Percentiles rank a stretch among this genome's conserved stretches.
Evolutionary conservation across 2,329 filamentous ascomycete genomes (phyloP).

Genomic region (Penicillium decumbens): DNA sequence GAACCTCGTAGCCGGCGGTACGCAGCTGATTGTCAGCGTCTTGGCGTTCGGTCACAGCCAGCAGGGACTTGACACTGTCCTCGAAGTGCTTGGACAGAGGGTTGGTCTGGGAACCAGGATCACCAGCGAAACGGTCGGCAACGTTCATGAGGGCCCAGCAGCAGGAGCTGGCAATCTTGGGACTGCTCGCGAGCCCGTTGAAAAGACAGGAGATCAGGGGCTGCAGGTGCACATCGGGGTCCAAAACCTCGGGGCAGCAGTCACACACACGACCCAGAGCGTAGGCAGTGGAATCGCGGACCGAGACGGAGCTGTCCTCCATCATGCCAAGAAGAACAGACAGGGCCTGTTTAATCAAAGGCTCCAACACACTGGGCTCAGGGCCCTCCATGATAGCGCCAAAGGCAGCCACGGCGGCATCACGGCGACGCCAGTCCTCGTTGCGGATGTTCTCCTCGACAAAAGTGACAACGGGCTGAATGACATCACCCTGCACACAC

Average conservation of each 20-base stretch:
- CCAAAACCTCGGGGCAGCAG: slow-evolving; percentile 84
- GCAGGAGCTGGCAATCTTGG: slow-evolving; percentile 97
- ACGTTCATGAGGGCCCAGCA: slow-evolving; percentile 99
- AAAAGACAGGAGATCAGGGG: slow-evolving; percentile 85
- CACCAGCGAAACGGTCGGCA: slow-evolving; percentile 89
- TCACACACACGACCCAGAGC: slow-evolving; percentile 95
- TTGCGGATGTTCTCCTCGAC: slow-evolving; percentile 85
- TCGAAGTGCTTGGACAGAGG: slow-evolving; percentile 88
- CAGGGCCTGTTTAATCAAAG: slow-evolving; percentile 91
- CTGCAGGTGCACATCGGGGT: slow-evolving; percentile 75
- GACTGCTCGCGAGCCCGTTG: slow-evolving; percentile 78
- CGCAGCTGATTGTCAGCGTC: slow-evolving; percentile 84
- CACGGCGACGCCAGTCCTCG: slow-evolving; percentile 91
- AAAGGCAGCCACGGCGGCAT: slow-evolving; percentile 94
- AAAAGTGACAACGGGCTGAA: slow-evolving; percentile 80
- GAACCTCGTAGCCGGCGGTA: slow-evolving; percentile 93
- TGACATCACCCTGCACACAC: slow-evolving; percentile 78
- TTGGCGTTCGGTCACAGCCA: slow-evolving; percentile 75
- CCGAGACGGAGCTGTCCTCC: slow-evolving; percentile 81
- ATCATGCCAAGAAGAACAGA: slow-evolving; percentile 89
- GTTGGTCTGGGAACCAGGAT: slow-evolving; percentile 72
- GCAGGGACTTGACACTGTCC: slow-evolving; percentile 77
- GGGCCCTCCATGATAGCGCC: slow-evolving; percentile 99
- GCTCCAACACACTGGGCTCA: slow-evolving; percentile 84
- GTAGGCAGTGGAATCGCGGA: slow-evolving; percentile 94